These are phyloP conservation scores for Chlamydomonas schloesseri DNA, from an alignment of 139 green algal species.

Conservation along the genomic window DNA sequence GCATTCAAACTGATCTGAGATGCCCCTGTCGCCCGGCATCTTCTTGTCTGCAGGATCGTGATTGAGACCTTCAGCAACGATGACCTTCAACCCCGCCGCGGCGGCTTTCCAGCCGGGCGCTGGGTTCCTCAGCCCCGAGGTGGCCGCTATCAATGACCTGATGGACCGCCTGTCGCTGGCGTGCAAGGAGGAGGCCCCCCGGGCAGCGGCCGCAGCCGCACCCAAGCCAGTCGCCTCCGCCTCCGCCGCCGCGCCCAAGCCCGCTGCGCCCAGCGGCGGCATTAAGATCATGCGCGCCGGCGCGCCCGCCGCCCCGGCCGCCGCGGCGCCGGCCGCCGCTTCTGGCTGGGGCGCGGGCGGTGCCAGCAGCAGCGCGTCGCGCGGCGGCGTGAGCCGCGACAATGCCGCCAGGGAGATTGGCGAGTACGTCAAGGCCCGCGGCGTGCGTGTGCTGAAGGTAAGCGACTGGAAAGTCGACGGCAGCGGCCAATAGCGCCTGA, in stretches of 20 bases:
- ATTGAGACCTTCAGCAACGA: not conserved
- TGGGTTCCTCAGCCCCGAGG: not conserved
- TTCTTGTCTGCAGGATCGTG: not conserved
- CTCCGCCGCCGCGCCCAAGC: not conserved
- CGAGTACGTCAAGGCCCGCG: slow-evolving; percentile 27
- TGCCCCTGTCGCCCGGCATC: too few relatives aligned
- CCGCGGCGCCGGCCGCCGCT: not conserved
- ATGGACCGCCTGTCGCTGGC: slow-evolving; percentile 2
- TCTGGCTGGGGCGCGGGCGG: not conserved
- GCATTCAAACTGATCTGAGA: too few relatives aligned
- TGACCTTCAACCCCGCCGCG: not conserved
- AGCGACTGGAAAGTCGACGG: too few relatives aligned
- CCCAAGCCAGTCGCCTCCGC: not conserved
- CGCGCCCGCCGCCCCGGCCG: not conserved
- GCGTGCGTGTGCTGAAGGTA: slow-evolving; percentile 28
- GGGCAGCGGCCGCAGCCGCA: not conserved
- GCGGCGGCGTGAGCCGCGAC: not conserved
- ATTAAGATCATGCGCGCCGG: slow-evolving; percentile 32
- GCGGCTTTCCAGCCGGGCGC: not conserved
- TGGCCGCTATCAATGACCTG: slow-evolving; percentile 14
- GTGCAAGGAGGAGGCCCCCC: slow-evolving; percentile 7
- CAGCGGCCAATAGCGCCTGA: too few relatives aligned
- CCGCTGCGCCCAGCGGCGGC: not conserved
- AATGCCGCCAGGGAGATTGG: slow-evolving; percentile 14
- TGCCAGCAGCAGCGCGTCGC: not conserved